Evolutionary conservation across 108 stramenopile genomes (phyloP).

Genomic region (Pinguiococcus pyrenoidosus): DNA sequence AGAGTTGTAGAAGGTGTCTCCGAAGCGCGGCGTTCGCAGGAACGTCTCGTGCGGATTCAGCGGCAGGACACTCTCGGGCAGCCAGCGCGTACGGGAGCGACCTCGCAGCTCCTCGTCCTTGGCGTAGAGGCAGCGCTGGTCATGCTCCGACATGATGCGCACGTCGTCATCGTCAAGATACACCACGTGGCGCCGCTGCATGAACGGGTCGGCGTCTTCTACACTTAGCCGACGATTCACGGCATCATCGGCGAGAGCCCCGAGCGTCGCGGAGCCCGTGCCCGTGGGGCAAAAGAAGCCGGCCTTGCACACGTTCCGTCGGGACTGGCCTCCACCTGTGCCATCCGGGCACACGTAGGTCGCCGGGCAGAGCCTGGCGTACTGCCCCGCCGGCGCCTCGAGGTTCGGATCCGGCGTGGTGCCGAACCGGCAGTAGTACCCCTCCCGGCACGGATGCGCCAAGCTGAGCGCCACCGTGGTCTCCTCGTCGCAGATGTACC

Average conservation of each 20-base stretch:
- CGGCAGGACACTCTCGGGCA: conserved; percentile 1
- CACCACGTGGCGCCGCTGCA: conserved; percentile 14
- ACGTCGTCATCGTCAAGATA: conserved; percentile 44
- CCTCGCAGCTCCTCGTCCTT: conserved; percentile 2
- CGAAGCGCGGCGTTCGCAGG: conserved; percentile 10
- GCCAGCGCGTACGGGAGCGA: conserved; percentile 10
- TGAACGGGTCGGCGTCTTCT: conserved; percentile 24
- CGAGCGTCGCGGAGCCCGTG: conserved; percentile 41
- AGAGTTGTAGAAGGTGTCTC: too few relatives aligned
- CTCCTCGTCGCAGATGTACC: conserved; percentile 59
- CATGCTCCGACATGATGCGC: conserved; percentile 10
- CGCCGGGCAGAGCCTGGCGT: conserved; percentile 45
- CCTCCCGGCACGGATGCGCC: conserved; percentile 44
- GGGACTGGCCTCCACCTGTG: conserved; percentile 41
- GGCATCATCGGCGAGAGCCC: conserved; percentile 54
- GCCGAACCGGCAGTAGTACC: conserved; percentile 61
- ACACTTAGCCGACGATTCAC: conserved; percentile 32
- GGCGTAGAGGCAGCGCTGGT: conserved; percentile 9
- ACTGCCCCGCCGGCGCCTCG: conserved; percentile 47
- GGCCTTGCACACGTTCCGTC: conserved; percentile 34
- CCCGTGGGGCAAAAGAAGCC: conserved; percentile 65
- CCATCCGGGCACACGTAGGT: conserved; percentile 52
- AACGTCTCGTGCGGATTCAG: conserved; percentile 6
- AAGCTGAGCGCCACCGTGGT: conserved; percentile 39
- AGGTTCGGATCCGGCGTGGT: conserved; percentile 61